phyloP scores from a whole-genome alignment of 2,329 filamentous ascomycete genomes.

The Alternaria ventricosa region DNA sequence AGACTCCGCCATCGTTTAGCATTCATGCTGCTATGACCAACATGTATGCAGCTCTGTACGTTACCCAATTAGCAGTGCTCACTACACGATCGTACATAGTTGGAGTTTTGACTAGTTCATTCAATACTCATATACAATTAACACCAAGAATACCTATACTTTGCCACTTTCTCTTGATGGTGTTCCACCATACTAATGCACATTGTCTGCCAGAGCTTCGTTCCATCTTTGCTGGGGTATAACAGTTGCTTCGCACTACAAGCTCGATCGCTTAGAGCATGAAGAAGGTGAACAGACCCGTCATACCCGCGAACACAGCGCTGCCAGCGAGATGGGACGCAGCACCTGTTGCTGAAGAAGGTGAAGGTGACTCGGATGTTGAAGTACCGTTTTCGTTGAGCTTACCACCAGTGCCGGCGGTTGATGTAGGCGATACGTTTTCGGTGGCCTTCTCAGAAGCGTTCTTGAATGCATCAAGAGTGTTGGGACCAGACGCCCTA shows the following conservation, averaged over 20 bases:
- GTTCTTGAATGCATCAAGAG: slow-evolving; percentile 33
- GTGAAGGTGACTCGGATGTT: slow-evolving; percentile 12
- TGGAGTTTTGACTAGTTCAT: slow-evolving; percentile 7
- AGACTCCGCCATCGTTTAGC: slow-evolving; percentile 9
- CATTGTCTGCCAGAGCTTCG: background rate
- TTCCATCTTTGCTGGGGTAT: slow-evolving; percentile 18
- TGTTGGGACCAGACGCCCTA: slow-evolving; percentile 29
- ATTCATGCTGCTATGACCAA: background rate
- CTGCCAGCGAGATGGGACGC: slow-evolving; percentile 35
- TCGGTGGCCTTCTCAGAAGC: slow-evolving; percentile 24
- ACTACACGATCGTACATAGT: background rate
- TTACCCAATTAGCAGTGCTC: background rate
- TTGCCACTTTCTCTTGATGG: background rate
- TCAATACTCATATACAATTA: slow-evolving; percentile 12
- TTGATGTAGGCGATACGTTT: slow-evolving; percentile 35
- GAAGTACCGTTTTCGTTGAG: slow-evolving; percentile 28
- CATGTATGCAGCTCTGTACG: background rate
- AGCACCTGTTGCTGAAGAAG: slow-evolving; percentile 29
- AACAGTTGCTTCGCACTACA: slow-evolving; percentile 6
- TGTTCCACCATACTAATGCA: slow-evolving; percentile 4
- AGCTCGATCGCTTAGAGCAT: slow-evolving; percentile 31
- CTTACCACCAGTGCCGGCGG: slow-evolving; percentile 34
- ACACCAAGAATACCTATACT: slow-evolving; percentile 4
- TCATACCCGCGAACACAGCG: slow-evolving; percentile 34
- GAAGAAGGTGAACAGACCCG: slow-evolving; percentile 39